Conservation (phyloP, 2,329 filamentous ascomycete species). For the Proliferodiscus dingleyae region DNA sequence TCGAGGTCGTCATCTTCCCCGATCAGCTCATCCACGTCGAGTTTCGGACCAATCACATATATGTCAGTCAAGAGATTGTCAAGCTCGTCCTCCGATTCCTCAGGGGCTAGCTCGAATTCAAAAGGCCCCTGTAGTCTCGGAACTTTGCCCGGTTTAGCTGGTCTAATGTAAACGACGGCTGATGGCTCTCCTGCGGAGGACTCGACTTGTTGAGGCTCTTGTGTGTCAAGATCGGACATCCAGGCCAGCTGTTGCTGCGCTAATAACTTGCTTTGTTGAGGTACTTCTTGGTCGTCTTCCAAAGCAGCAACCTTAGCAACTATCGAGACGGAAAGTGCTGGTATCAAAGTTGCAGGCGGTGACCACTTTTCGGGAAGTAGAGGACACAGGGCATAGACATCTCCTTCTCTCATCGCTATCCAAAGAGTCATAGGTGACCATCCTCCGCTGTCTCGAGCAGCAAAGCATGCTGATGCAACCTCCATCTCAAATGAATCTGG, state of each 20-base stretch:
- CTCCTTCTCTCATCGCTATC: slow-evolving; percentile 91
- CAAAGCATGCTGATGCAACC: slow-evolving; percentile 82
- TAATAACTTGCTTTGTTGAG: slow-evolving; percentile 49
- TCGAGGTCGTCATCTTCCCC: slow-evolving; percentile 61
- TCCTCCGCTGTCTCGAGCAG: slow-evolving; percentile 61
- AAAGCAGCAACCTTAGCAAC: slow-evolving; percentile 65
- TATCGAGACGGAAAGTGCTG: slow-evolving; percentile 77
- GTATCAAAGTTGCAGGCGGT: slow-evolving; percentile 68
- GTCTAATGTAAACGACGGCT: slow-evolving; percentile 52
- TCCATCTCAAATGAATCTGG: slow-evolving; percentile 91
- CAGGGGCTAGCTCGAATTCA: slow-evolving; percentile 44
- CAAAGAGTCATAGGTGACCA: slow-evolving; percentile 97
- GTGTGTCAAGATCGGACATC: slow-evolving; percentile 62
- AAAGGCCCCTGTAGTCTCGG: slow-evolving; percentile 61
- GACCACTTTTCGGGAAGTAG: slow-evolving; percentile 85
- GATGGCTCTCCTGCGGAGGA: slow-evolving; percentile 43
- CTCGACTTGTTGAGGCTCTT: slow-evolving; percentile 55
- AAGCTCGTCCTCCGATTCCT: slow-evolving; percentile 50
- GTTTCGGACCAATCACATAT: slow-evolving; percentile 56
- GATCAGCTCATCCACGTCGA: slow-evolving; percentile 54
- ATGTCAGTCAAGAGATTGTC: slow-evolving; percentile 57
- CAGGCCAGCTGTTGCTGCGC: slow-evolving; percentile 62
- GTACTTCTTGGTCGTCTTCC: slow-evolving; percentile 53
- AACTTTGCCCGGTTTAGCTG: slow-evolving; percentile 51
- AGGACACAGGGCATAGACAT: slow-evolving; percentile 90